A percentile compares a stretch with the other conserved stretches of the same genome.
Evolutionary conservation across 441 rosid species (phyloP).

Genomic region (Arabidopsis hybrid): DNA sequence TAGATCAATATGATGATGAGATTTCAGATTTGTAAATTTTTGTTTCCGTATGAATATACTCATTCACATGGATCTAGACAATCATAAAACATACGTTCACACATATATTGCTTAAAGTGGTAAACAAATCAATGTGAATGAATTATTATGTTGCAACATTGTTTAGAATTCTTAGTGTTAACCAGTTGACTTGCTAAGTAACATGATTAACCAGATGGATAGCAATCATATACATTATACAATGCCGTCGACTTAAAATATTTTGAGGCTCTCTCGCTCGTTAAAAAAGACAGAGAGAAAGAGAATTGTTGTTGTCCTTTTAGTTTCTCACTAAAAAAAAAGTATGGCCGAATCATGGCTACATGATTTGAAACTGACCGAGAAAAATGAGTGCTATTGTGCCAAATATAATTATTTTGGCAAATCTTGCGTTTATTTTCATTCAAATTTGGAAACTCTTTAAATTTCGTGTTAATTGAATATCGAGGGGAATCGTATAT

Average conservation of each 20-base stretch:
- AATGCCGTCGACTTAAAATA: not conserved
- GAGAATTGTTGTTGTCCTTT: too few species aligned
- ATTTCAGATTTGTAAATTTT: not conserved
- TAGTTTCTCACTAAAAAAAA: too few species aligned
- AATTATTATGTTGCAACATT: not conserved
- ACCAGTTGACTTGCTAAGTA: not conserved
- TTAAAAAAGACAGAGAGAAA: not conserved
- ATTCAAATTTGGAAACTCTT: not conserved
- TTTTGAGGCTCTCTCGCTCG: not conserved
- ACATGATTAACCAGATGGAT: not conserved
- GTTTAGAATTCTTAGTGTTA: not conserved
- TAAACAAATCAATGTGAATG: not conserved
- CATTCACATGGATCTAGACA: not conserved
- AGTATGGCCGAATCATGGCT: not conserved
- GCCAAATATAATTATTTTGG: not conserved
- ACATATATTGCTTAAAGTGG: not conserved
- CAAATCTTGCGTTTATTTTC: too few species aligned
- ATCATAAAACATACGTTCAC: conserved; percentile 1
- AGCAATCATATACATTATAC: not conserved
- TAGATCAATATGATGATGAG: not conserved
- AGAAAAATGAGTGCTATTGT: not conserved
- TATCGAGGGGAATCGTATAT: not conserved
- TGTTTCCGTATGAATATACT: not conserved
- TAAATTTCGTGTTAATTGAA: not conserved
- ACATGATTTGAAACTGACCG: not conserved